phyloP scores from a whole-genome alignment of 768 basidiomycete genomes.

The Pholiota molesta region DNA sequence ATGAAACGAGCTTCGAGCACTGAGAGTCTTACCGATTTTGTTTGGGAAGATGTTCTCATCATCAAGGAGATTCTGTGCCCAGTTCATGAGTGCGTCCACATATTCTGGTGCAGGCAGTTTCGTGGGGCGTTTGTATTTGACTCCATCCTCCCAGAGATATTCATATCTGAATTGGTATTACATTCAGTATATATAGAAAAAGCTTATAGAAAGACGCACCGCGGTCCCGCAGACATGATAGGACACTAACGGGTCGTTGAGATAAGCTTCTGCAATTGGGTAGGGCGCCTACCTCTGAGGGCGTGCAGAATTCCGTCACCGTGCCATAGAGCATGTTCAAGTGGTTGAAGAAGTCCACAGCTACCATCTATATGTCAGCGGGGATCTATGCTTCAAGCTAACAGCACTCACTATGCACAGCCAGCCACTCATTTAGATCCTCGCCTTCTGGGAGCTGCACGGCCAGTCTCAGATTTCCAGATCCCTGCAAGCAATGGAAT shows the following conservation, averaged over 20 bases:
- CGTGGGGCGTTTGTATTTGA: constrained; percentile 86
- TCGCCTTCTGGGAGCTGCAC: constrained; percentile 97
- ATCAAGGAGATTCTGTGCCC: constrained; percentile 92
- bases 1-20: neutral
- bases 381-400: neutral
- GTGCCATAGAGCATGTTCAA: constrained; percentile 99
- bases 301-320: constrained; percentile 96
- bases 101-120: constrained; percentile 96
- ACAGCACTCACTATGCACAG: constrained; percentile 81
- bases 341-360: constrained; percentile 99
- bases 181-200: neutral
- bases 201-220: constrained; percentile 49
- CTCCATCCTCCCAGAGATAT: constrained; percentile 93
- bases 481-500: constrained; percentile 59
- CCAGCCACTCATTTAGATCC: constrained; percentile 98
- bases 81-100: constrained; percentile 98
- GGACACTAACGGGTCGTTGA: constrained; percentile 61
- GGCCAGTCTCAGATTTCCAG: constrained; percentile 90
- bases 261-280: neutral
- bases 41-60: constrained; percentile 93
- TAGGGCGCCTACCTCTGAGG: constrained; percentile 72
- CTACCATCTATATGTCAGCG: constrained; percentile 42
- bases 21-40: constrained; percentile 71
- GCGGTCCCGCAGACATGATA: constrained; percentile 95
- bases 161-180: constrained; percentile 65